Evolutionary conservation across 2,329 filamentous ascomycete genomes (phyloP), one percentile per base, ranked within the genome.

Genomic region (Neonectria punicea): DNA sequence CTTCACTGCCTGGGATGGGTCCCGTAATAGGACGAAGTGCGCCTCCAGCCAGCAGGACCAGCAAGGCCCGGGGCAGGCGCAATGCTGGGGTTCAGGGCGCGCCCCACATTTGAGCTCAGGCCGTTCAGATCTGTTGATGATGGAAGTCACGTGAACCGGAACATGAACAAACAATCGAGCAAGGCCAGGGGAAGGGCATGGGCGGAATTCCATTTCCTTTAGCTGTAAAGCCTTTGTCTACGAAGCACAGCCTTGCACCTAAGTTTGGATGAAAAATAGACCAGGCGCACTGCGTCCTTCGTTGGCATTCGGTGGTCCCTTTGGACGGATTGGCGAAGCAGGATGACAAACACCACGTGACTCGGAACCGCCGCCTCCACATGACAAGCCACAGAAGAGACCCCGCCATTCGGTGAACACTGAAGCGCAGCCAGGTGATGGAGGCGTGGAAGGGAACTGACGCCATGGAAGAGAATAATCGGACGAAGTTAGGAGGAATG

Each of bases 1-100:
- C 68, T 64, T 69, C 55, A 63, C 61, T 57, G 56, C 53, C 70
- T 68, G 65, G 54, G 58, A 71, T 66, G 65, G 67, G 58, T 64
- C 66, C 53, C 50, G 59, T 49, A 65, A 58, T 53, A 64, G 61
- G 53, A 53, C 39, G 53, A 65, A 39, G 57, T 58, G 55, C 60
- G 56, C 58, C 64, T 66, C 55, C 34, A 57, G 53, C 34, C 58
- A 46, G 41, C 49, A 47, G 32, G 50, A 53, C 61, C 36, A 36
- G n/a, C n/a, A n/a, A n/a, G 50, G 43, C 39, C 61, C 28, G 50
- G 55, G 44, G 55, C 59, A 55, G 54, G 54, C 50, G 43, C 39
- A 46, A 58, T 49, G 55, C 53, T 51, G 63, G 63, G 53, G 49
- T 66, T 62, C 50, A 55, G 43, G 41, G 28, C 13, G 22, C 6